phyloP scores from a whole-genome alignment of 352 stramenopile species.

The Phytophthora cryptogea region DNA sequence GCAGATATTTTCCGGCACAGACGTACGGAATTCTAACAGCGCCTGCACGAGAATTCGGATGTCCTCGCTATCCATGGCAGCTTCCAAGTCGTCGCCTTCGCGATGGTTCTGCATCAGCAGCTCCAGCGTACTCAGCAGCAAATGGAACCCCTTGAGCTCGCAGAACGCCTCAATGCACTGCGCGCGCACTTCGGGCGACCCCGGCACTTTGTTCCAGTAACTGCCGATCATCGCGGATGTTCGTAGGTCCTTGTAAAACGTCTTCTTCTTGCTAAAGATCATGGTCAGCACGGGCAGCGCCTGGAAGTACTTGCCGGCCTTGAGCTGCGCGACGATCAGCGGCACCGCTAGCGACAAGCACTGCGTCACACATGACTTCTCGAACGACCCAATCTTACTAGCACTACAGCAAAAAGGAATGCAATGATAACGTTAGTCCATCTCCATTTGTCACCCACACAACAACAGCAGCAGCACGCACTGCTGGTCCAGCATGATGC shows the following conservation, averaged over 20 bases:
- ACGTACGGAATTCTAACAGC: slow-evolving; percentile 74
- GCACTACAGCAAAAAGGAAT: slow-evolving; percentile 43
- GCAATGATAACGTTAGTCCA: neutral
- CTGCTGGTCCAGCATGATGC: slow-evolving; percentile 92
- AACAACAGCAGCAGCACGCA: slow-evolving; percentile 40
- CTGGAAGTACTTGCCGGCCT: slow-evolving; percentile 65
- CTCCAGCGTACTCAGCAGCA: slow-evolving; percentile 77
- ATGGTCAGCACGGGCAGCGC: slow-evolving; percentile 75
- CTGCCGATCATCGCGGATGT: slow-evolving; percentile 88
- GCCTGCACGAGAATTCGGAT: slow-evolving; percentile 81
- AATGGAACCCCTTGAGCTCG: slow-evolving; percentile 77
- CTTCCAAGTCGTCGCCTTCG: slow-evolving; percentile 48
- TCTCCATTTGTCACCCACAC: neutral
- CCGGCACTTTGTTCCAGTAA: slow-evolving; percentile 89
- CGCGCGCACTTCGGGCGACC: slow-evolving; percentile 77
- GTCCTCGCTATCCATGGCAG: slow-evolving; percentile 78
- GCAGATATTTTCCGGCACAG: slow-evolving; percentile 65
- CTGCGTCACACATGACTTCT: slow-evolving; percentile 88
- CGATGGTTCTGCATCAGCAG: slow-evolving; percentile 59
- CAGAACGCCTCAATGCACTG: slow-evolving; percentile 87
- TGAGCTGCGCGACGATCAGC: slow-evolving; percentile 75
- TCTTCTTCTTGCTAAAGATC: slow-evolving; percentile 91
- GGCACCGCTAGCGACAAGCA: slow-evolving; percentile 69
- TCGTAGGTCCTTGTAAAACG: slow-evolving; percentile 89
- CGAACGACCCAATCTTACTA: slow-evolving; percentile 86